phyloP scores from a whole-genome alignment of 441 rosid species.

The Cnidoscolus chayamansa region DNA sequence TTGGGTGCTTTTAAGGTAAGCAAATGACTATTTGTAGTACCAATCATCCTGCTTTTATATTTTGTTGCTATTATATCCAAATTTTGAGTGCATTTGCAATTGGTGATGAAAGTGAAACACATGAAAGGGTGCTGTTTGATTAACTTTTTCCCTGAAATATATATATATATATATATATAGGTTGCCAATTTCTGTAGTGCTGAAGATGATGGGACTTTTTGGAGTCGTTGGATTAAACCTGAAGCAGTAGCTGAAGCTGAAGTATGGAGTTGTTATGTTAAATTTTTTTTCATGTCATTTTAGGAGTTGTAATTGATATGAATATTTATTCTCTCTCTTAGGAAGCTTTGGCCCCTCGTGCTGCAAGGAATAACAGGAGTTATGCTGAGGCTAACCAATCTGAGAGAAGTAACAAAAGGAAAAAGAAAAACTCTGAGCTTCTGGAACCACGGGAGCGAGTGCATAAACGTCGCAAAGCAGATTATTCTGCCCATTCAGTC shows the following conservation, averaged over 20 bases:
- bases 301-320: neutral
- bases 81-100: slow-evolving; percentile 1
- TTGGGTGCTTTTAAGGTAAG: slow-evolving; percentile 97
- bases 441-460: slow-evolving; percentile 62
- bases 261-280: slow-evolving; percentile 39
- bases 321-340: slow-evolving; percentile 29
- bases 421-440: slow-evolving; percentile 76
- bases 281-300: slow-evolving; percentile 11
- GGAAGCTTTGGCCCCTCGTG: slow-evolving; percentile 95
- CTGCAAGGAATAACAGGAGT: slow-evolving; percentile 89
- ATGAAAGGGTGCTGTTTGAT: neutral
- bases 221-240: slow-evolving; percentile 99
- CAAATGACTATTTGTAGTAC: slow-evolving; percentile 2
- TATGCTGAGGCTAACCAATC: slow-evolving; percentile 77
- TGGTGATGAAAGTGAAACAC: neutral
- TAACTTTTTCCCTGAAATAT: slow-evolving; percentile 17
- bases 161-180: slow-evolving; percentile 32
- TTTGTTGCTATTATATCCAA: slow-evolving; percentile 8
- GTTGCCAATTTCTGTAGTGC: slow-evolving; percentile 89
- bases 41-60: neutral
- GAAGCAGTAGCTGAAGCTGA: slow-evolving; percentile 85
- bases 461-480: slow-evolving; percentile 80
- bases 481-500: slow-evolving; percentile 52
- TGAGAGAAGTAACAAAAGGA: slow-evolving; percentile 72
- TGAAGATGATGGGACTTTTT: slow-evolving; percentile 96